phyloP scores from a whole-genome alignment of 805 yeast genomes.

The Candida wancherniae region DNA sequence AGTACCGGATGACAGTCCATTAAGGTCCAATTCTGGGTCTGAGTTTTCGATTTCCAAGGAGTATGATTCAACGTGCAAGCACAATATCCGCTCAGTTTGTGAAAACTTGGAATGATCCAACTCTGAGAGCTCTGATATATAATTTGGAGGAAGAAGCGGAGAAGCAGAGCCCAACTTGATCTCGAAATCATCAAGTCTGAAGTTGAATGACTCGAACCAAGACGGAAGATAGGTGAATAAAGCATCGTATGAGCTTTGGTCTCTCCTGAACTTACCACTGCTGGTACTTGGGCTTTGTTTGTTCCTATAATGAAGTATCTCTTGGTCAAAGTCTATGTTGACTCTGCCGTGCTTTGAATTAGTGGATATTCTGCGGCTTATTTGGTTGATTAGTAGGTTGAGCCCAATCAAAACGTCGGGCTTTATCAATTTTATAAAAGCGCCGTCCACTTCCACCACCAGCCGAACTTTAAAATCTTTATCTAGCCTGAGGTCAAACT shows the following conservation, averaged over 20 bases:
- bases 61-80: conserved; percentile 3
- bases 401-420: conserved; percentile 30
- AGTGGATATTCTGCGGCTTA: conserved; percentile 21
- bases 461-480: conserved; percentile 26
- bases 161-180: conserved; percentile 36
- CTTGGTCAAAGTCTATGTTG: conserved; percentile 24
- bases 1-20: background rate
- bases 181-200: conserved; percentile 15
- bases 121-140: conserved; percentile 19
- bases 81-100: conserved; percentile 15
- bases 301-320: conserved; percentile 14
- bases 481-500: conserved; percentile 20
- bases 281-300: conserved; percentile 1
- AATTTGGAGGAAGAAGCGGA: conserved; percentile 26
- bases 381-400: conserved; percentile 23
- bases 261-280: background rate
- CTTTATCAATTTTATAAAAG: conserved; percentile 24
- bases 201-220: conserved; percentile 28
- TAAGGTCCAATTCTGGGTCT: conserved; percentile 1
- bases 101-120: conserved; percentile 9
- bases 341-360: conserved; percentile 26
- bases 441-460: conserved; percentile 17
- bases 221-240: conserved; percentile 26
- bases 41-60: background rate
- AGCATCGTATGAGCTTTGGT: background rate